Conservation (phyloP, 768 basidiomycete species). For the Trametes meyenii region DNA sequence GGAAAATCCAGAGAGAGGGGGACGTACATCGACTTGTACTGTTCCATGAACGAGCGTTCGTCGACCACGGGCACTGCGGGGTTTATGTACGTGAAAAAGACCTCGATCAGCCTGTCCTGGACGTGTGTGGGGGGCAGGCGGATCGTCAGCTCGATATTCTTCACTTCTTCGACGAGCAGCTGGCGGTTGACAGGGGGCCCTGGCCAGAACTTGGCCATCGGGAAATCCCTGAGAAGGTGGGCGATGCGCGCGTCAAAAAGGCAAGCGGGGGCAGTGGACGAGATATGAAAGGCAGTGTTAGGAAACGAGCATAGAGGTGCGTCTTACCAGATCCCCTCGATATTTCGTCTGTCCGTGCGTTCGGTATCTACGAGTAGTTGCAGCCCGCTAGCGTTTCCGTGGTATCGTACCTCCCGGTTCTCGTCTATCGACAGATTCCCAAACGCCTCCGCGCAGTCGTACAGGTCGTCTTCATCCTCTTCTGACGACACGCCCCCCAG, state of each 20-base stretch:
- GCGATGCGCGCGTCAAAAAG: background rate
- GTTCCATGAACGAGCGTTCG: constrained; percentile 65
- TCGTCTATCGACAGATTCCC: constrained; percentile 78
- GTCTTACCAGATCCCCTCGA: constrained; percentile 37
- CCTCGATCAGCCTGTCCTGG: constrained; percentile 68
- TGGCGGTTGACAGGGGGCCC: constrained; percentile 44
- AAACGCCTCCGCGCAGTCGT: constrained; percentile 54
- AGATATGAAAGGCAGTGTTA: background rate
- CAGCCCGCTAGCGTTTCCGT: constrained; percentile 75
- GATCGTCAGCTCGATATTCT: constrained; percentile 33
- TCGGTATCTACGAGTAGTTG: constrained; percentile 67
- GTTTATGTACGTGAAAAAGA: constrained; percentile 85
- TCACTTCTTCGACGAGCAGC: background rate
- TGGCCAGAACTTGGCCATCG: constrained; percentile 79
- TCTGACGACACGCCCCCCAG: constrained; percentile 8
- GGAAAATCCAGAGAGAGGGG: background rate
- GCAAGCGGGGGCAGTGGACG: background rate
- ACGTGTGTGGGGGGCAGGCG: constrained; percentile 62
- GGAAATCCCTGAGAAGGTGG: constrained; percentile 36
- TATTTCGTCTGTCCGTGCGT: constrained; percentile 72
- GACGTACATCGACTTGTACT: constrained; percentile 42
- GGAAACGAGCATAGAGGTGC: too few relatives aligned
- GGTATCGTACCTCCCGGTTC: constrained; percentile 83
- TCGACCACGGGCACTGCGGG: constrained; percentile 80
- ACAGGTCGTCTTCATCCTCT: constrained; percentile 29